A percentile compares a stretch with the other conserved stretches of the same genome.
Conservation (phyloP, 345 rosid genomes). For the Garcia nutans region DNA sequence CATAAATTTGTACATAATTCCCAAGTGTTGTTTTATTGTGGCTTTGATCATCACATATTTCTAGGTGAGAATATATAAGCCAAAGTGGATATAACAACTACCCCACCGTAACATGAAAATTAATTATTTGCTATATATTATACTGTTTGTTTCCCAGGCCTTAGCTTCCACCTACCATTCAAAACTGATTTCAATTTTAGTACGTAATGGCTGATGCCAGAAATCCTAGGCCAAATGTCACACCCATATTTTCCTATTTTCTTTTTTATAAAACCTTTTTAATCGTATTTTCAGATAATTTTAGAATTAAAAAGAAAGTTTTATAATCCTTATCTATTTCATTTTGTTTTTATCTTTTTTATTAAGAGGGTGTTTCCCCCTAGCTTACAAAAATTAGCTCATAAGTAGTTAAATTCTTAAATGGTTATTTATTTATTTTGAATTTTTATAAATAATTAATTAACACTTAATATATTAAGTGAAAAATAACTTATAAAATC, state of each 20-base stretch:
- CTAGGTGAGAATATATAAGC: neutral
- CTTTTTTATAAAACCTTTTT: neutral
- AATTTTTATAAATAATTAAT: no score
- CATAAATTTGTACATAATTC: neutral
- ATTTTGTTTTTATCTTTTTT: neutral
- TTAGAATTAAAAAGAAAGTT: no score
- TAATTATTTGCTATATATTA: no score
- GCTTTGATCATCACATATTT: neutral
- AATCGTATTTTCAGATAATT: no score
- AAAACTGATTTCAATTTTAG: neutral
- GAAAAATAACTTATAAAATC: no score
- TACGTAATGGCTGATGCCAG: neutral
- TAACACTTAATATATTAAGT: no score
- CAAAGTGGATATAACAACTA: slow-evolving; percentile 17
- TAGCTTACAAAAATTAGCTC: no score
- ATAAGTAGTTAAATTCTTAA: no score
- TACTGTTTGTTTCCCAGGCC: no score
- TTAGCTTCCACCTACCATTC: neutral
- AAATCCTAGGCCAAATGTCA: neutral
- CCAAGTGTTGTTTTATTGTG: neutral
- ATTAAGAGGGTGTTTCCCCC: no score
- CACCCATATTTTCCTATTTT: neutral
- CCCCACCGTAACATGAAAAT: neutral
- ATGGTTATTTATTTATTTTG: no score
- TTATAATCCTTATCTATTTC: neutral